Conservation (phyloP, 768 basidiomycete genomes). For the Leccinum olivaceopallidum region DNA sequence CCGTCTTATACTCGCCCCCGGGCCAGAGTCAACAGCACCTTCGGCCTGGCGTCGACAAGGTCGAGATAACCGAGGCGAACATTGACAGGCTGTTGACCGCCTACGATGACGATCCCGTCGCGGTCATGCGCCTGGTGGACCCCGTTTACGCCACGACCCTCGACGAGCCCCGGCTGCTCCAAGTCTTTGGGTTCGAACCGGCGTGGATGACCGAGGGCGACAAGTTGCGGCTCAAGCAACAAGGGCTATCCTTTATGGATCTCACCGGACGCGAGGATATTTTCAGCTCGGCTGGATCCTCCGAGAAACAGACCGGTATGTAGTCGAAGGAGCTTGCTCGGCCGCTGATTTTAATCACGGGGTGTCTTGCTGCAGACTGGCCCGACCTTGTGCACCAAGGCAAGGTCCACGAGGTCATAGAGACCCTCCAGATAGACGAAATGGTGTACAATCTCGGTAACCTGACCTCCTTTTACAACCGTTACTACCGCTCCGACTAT, state of each 20-base stretch:
- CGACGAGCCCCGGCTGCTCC: conserved; percentile 21
- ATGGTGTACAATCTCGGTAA: conserved; percentile 35
- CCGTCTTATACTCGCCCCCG: background rate
- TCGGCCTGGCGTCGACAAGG: background rate
- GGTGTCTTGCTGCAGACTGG: conserved; percentile 11
- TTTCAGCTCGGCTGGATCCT: background rate
- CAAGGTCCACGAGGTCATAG: conserved; percentile 9
- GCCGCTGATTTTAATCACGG: background rate
- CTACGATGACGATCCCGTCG: conserved; percentile 17
- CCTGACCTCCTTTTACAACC: conserved; percentile 42
- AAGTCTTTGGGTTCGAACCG: conserved; percentile 16
- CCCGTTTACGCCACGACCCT: conserved; percentile 15
- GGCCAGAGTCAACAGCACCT: conserved; percentile 3
- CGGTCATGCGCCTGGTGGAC: conserved; percentile 21
- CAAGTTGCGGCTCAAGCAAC: conserved; percentile 16
- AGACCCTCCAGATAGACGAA: conserved; percentile 27
- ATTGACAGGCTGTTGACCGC: conserved; percentile 12
- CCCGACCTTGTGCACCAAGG: conserved; percentile 17
- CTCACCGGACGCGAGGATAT: conserved; percentile 4
- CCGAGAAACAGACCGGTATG: background rate
- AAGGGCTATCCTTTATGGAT: conserved; percentile 17
- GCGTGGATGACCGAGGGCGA: conserved; percentile 22
- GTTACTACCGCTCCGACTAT: conserved; percentile 27
- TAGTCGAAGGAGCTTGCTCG: background rate
- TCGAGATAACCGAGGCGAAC: background rate